Percentiles rank a stretch among this genome's conserved stretches.
These are phyloP conservation scores for Aspergillus sergii DNA, from an alignment of 2,329 filamentous ascomycete species.

Conservation along the genomic window DNA sequence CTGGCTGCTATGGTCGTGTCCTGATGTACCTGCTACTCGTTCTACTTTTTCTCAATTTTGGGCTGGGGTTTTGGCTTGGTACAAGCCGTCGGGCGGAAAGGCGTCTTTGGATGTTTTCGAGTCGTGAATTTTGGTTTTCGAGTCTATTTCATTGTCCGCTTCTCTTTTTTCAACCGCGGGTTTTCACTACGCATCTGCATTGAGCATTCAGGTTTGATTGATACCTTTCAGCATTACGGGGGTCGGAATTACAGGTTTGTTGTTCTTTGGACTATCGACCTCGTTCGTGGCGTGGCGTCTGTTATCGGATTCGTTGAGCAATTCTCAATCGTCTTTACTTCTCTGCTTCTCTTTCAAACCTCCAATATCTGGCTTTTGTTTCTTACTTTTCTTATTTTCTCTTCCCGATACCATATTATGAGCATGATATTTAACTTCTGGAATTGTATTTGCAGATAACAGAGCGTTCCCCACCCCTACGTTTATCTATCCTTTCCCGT, in stretches of 20 bases:
- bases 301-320: constrained; percentile 24
- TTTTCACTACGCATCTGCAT: constrained; percentile 26
- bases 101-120: constrained; percentile 22
- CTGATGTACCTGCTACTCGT: constrained; percentile 17
- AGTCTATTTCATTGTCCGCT: constrained; percentile 11
- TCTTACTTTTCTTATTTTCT: constrained; percentile 8
- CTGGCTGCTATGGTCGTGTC: constrained; percentile 5
- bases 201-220: constrained; percentile 25
- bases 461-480: constrained; percentile 13
- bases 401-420: constrained; percentile 37
- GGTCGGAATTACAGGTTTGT: constrained; percentile 25
- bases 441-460: constrained; percentile 34
- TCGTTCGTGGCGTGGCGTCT: constrained; percentile 30
- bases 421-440: constrained; percentile 32
- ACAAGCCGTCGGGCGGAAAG: constrained; percentile 20
- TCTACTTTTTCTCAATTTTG: constrained; percentile 18
- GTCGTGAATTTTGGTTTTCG: constrained; percentile 14
- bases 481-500: constrained; percentile 1
- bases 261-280: constrained; percentile 24
- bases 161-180: constrained; percentile 12
- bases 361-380: neutral
- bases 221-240: constrained; percentile 30
- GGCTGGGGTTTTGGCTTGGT: constrained; percentile 18
- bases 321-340: constrained; percentile 10
- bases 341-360: neutral